Evolutionary conservation across 495 filamentous ascomycete genomes (phyloP), one percentile per base, ranked within the genome.

Genomic region (Pyrenula massariospora): DNA sequence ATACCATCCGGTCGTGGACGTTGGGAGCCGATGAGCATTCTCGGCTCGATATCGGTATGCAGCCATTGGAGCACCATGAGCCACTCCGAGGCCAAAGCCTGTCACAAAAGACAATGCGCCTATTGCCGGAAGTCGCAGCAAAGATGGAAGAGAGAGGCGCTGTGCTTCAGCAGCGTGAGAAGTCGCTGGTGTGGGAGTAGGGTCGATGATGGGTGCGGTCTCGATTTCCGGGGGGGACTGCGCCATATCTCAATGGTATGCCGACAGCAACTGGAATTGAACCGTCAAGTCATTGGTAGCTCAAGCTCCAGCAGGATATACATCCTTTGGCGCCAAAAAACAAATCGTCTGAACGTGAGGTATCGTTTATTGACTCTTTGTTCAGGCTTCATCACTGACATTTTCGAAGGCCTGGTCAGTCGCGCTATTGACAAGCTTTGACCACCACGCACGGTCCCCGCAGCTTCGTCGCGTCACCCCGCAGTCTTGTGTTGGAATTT

Each of bases 21-120:
- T 82, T 21, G 93, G 93, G 50, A 94, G 81, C 61, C 91, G 84
- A 72, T 98, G 93, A 21, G 93, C 87, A 64, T 98, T 94, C 71
- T 98, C 87, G 55, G 93, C 93, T 54, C 92, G 86, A 70, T 96
- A 98, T 52, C 84, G 82, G 47, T 95, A 76, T 31, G 84, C 83
- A 15, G 88, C 81, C 60, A 73, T 82, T 66, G 82, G 82, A 66
- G 83, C 82, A 42, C 88, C 89, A 48, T 93, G 81, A 3, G 80
- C 76, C 3, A 83, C 69, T 42, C 93, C 93, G 31, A 97, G 73
- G 19, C 66, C 66, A 57, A 85, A 66, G 19, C 91, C 92, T 24
- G 83, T 71, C 19, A 79, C 48, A 63, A 88, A 85, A 12, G 83
- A 81, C 2, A 81, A 66, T 10, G 74, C 48, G 1, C 78, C 71